These are phyloP conservation scores for Globisporangium mamillatum DNA, from an alignment of 352 stramenopile genomes.

Conservation along the genomic window DNA sequence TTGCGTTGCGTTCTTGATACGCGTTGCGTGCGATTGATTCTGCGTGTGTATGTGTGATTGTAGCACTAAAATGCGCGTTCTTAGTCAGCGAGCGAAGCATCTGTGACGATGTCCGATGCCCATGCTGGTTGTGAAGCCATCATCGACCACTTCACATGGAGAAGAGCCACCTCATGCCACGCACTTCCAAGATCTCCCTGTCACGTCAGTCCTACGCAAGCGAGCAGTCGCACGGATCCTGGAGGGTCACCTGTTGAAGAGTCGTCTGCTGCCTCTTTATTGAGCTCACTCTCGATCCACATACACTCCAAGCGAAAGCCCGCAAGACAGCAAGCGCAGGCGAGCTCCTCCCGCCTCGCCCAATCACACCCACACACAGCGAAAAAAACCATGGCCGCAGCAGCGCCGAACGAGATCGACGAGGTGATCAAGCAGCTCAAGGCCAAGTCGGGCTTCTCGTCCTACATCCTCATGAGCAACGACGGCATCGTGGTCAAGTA, in stretches of 20 bases:
- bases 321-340: background rate
- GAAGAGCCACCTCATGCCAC: slow-evolving; percentile 25
- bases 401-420: slow-evolving; percentile 89
- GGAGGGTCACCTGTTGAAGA: background rate
- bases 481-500: slow-evolving; percentile 93
- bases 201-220: background rate
- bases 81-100: background rate
- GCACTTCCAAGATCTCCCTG: background rate
- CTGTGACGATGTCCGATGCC: background rate
- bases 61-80: background rate
- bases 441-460: slow-evolving; percentile 84
- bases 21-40: background rate
- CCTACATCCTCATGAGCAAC: slow-evolving; percentile 93
- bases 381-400: slow-evolving; percentile 46
- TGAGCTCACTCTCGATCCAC: background rate
- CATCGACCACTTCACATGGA: slow-evolving; percentile 38
- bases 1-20: background rate
- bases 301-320: background rate
- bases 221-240: background rate
- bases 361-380: background rate
- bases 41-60: background rate
- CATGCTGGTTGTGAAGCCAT: slow-evolving; percentile 57
- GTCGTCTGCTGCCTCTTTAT: background rate
- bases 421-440: slow-evolving; percentile 92
- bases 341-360: background rate